Evolutionary conservation across 805 yeast genomes (phyloP).

Genomic region (Aciculoconidium aculeatum): DNA sequence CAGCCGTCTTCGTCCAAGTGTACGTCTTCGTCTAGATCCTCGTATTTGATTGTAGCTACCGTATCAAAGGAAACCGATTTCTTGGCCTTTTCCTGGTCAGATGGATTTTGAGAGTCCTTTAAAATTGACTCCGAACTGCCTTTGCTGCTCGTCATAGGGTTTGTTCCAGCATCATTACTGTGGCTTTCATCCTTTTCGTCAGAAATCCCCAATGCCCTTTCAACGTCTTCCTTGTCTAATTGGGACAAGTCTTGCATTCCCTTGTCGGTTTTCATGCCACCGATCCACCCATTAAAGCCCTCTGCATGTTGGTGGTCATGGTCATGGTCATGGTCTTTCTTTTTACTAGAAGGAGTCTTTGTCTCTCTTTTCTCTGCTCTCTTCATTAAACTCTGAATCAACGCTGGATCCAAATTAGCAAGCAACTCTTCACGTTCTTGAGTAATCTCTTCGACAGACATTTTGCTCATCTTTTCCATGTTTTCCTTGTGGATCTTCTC

Average conservation of each 20-base stretch:
- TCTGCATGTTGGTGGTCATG: slow-evolving; percentile 32
- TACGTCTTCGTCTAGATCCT: slow-evolving; percentile 19
- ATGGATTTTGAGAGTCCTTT: too few relatives aligned
- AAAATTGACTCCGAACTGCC: too few relatives aligned
- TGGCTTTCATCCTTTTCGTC: slow-evolving; percentile 3
- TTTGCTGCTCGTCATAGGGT: too few relatives aligned
- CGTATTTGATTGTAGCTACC: slow-evolving; percentile 23
- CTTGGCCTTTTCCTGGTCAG: slow-evolving; percentile 13
- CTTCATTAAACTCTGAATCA: slow-evolving; percentile 52
- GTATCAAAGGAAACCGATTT: slow-evolving; percentile 30
- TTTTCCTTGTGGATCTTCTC: slow-evolving; percentile 78
- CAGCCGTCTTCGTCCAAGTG: slow-evolving; percentile 34
- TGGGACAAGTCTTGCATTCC: slow-evolving; percentile 26
- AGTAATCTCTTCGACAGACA: slow-evolving; percentile 62
- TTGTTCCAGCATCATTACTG: too few relatives aligned
- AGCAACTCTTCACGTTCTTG: slow-evolving; percentile 63
- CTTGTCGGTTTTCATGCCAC: slow-evolving; percentile 34
- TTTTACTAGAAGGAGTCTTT: slow-evolving; percentile 9
- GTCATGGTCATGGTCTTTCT: slow-evolving; percentile 14
- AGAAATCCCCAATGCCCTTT: slow-evolving; percentile 30
- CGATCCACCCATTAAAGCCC: slow-evolving; percentile 37
- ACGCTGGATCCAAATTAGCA: slow-evolving; percentile 60
- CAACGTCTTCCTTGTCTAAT: slow-evolving; percentile 30
- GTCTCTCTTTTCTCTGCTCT: slow-evolving; percentile 47
- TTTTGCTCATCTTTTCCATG: slow-evolving; percentile 48